Evolutionary conservation across 108 stramenopile species (phyloP), one percentile per base, ranked within the genome.

Genomic region (Cylindrotheca fusiformis): DNA sequence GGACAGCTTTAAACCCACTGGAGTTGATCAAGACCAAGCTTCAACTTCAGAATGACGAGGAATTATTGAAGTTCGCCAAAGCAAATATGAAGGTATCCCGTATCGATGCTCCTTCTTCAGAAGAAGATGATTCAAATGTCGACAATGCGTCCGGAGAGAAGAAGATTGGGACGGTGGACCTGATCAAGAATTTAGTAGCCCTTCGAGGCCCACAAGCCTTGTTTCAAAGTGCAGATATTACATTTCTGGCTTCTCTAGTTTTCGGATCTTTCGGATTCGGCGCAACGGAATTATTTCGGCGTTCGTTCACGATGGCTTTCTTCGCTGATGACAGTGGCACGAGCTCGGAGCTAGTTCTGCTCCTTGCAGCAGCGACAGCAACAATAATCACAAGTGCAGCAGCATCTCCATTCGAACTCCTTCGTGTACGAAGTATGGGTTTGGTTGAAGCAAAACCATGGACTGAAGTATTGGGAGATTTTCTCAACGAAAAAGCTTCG

Each of bases 191-290:
- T 46, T 52, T 91, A 46, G 54, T 86, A 14, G 69, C 83, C 46
- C 63, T 90, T 23, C 68, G 89, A 18, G 93, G 93, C 2, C 80
- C 77, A 8, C 31, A 62, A 4, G 70, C 93, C 10, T 60, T 91
- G 4, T 91, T 91, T 69, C 93, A 95, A 67, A 88, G 87, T 56
- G 83, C 90, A 8, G 93, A 95, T 67, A 86, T 95, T n/a, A 95
- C 93, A 2, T 90, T 95, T 52, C 62, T 95, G 2, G 83, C 93
- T 27, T 88, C 86, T 18, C 60, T 89, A 21, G 83, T 91, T 4
- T 95, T 91, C 71, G 93, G 93, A 4, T 76, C 90, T 0, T 83
- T 95, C 44, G 93, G 93, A 25, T 95, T 95, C 70, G 93, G 93
- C 1, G 93, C 93, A 3, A 95, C 93, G 20, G 93, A 95, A 57